Conservation (phyloP, 495 filamentous ascomycete species). For the Daldinia childiae region DNA sequence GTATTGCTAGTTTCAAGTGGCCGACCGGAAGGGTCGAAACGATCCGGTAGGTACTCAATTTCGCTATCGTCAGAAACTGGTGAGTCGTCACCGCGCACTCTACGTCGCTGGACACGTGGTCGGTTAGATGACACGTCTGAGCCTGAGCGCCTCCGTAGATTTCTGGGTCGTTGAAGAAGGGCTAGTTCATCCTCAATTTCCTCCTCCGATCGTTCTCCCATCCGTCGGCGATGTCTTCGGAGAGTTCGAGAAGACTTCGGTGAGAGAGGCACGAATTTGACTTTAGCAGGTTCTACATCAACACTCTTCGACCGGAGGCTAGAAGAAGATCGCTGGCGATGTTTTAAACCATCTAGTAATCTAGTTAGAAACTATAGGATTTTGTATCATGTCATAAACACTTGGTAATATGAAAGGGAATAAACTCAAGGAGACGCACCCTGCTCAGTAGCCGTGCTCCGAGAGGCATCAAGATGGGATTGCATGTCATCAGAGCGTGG, state of each 20-base stretch:
- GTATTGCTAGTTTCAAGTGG: constrained; percentile 47
- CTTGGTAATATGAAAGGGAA: constrained; percentile 5
- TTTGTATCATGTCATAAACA: background rate
- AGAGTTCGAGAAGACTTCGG: constrained; percentile 54
- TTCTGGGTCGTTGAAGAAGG: constrained; percentile 15
- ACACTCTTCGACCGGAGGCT: constrained; percentile 1
- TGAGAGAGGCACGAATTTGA: constrained; percentile 56
- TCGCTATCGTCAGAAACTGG: constrained; percentile 45
- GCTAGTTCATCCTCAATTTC: constrained; percentile 17
- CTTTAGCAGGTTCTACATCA: constrained; percentile 43
- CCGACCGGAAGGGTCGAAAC: constrained; percentile 71
- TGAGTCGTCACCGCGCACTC: constrained; percentile 19
- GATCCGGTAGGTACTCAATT: constrained; percentile 65
- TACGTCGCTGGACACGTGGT: constrained; percentile 32
- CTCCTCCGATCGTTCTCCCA: constrained; percentile 11
- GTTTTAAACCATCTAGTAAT: constrained; percentile 53
- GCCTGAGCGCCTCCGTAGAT: constrained; percentile 41
- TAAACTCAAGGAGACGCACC: constrained; percentile 51
- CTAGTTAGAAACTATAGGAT: constrained; percentile 21
- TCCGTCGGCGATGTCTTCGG: constrained; percentile 47
- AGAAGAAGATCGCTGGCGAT: constrained; percentile 14
- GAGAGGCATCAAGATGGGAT: constrained; percentile 42
- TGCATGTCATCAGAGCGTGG: constrained; percentile 40
- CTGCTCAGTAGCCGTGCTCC: constrained; percentile 46
- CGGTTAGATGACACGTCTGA: constrained; percentile 52